A percentile compares a stretch with the other conserved stretches of the same genome.
phyloP scores from a whole-genome alignment of 2,329 filamentous ascomycete genomes.

The Pseudogymnoascus sp. region DNA sequence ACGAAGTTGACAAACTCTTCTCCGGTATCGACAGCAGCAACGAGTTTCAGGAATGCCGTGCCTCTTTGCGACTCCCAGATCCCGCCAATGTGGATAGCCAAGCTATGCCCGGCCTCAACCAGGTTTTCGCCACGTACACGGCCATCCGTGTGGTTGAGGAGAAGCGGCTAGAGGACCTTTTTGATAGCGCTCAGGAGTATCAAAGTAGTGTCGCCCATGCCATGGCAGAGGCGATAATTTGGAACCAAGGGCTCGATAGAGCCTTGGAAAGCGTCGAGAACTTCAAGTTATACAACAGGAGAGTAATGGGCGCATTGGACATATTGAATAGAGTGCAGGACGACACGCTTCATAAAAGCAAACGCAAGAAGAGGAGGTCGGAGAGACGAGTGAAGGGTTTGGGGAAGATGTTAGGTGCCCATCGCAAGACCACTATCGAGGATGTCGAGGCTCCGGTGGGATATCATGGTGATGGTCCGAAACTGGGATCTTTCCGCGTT shows the following conservation, averaged over 20 bases:
- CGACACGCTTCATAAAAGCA: background rate
- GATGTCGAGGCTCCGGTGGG: background rate
- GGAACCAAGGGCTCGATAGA: background rate
- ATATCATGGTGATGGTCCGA: background rate
- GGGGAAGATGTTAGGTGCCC: background rate
- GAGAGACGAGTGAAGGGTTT: background rate
- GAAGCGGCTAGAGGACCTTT: background rate
- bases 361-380: background rate
- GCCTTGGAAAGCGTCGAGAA: background rate
- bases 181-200: background rate
- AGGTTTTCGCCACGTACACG: background rate
- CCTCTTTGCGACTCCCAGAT: background rate
- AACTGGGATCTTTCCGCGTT: background rate
- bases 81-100: background rate
- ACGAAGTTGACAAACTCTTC: background rate
- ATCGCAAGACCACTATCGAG: background rate
- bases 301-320: background rate
- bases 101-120: background rate
- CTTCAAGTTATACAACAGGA: background rate
- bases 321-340: background rate
- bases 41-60: background rate
- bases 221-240: background rate
- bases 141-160: background rate
- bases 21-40: background rate
- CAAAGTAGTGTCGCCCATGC: background rate